These are phyloP conservation scores for Ailanthus altissimus DNA, from an alignment of 345 rosid genomes.

Conservation along the genomic window DNA sequence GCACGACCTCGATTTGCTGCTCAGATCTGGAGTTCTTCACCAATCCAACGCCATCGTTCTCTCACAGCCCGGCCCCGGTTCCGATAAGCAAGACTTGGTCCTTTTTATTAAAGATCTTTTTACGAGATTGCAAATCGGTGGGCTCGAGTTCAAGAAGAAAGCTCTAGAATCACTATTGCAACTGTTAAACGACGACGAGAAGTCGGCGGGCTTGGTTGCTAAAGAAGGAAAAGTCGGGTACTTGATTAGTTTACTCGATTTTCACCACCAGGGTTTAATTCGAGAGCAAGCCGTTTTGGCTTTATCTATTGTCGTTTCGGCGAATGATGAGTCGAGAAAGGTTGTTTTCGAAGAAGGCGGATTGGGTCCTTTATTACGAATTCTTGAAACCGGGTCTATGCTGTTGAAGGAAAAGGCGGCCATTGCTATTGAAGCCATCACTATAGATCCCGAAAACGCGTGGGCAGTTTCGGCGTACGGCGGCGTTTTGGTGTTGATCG, in stretches of 20 bases:
- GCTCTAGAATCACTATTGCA: constrained; percentile 71
- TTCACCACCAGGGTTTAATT: constrained; percentile 42
- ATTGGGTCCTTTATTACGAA: constrained; percentile 64
- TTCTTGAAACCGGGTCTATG: constrained; percentile 65
- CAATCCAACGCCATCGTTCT: constrained; percentile 71
- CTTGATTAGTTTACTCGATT: constrained; percentile 63
- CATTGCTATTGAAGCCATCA: constrained; percentile 66
- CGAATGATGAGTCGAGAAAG: constrained; percentile 58
- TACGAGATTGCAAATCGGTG: constrained; percentile 81
- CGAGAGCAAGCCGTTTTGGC: constrained; percentile 66
- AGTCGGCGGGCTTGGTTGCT: constrained; percentile 54
- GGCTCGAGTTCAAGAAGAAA: constrained; percentile 69
- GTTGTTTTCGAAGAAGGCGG: constrained; percentile 71
- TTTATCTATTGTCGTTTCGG: constrained; percentile 59
- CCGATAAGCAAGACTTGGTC: constrained; percentile 56
- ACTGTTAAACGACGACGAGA: constrained; percentile 58
- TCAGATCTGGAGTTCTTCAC: constrained; percentile 79
- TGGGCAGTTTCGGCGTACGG: constrained; percentile 79
- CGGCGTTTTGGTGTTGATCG: constrained; percentile 57
- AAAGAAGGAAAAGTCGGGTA: constrained; percentile 71
- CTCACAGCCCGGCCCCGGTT: constrained; percentile 58
- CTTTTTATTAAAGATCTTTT: constrained; percentile 73
- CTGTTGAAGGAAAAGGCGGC: constrained; percentile 65
- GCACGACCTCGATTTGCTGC: constrained; percentile 67
- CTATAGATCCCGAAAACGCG: constrained; percentile 62